Evolutionary conservation across 768 basidiomycete genomes (phyloP).

Genomic region (Tricholoma hemisulphureum): DNA sequence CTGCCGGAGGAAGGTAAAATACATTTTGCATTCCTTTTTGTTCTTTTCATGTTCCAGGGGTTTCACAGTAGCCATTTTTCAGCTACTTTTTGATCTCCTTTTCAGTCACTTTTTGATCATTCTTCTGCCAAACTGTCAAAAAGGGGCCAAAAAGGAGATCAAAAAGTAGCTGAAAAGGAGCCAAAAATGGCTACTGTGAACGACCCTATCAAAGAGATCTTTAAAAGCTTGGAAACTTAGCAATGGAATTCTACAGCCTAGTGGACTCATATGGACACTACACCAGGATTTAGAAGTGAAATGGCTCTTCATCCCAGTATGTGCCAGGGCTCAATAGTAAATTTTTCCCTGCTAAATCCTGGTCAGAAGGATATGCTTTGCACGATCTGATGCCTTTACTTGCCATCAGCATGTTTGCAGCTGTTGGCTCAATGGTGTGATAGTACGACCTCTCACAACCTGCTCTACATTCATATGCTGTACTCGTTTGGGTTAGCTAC

Average conservation of each 20-base stretch:
- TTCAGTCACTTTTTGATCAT: no score
- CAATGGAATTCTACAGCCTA: slow-evolving; percentile 11
- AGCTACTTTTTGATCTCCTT: no score
- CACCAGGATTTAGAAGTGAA: slow-evolving; percentile 12
- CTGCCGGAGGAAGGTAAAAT: no score
- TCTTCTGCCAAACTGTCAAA: no score
- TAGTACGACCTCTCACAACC: neutral
- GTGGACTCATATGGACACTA: slow-evolving; percentile 9
- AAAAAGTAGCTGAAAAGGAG: no score
- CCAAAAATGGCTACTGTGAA: no score
- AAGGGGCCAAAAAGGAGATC: no score
- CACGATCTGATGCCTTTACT: neutral
- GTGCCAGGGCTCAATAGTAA: neutral
- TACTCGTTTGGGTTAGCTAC: neutral
- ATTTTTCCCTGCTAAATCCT: neutral
- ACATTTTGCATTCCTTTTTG: no score
- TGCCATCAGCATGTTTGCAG: neutral
- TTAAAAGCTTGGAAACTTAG: neutral
- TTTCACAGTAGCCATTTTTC: no score
- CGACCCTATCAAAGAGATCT: neutral
- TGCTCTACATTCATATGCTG: neutral
- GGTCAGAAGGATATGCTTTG: neutral
- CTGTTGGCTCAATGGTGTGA: no score
- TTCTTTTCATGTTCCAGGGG: no score
- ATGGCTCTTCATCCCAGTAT: slow-evolving; percentile 1